Percentiles rank a stretch among this genome's conserved stretches.
These are phyloP conservation scores for Tremellales sp. DNA, from an alignment of 1,284 basidiomycete genomes.

Conservation along the genomic window DNA sequence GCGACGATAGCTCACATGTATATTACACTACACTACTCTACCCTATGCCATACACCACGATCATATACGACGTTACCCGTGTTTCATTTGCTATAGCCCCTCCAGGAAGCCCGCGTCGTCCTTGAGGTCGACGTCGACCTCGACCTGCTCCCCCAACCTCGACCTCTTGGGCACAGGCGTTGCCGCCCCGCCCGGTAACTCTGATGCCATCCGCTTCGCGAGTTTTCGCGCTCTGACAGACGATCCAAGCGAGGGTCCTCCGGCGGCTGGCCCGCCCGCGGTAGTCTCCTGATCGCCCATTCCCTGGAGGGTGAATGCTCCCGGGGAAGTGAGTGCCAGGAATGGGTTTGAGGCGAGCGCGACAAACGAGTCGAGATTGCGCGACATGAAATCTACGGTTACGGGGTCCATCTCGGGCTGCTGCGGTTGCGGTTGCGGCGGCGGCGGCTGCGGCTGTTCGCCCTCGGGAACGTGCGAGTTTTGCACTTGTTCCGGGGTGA, in stretches of 20 bases:
- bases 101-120: constrained; percentile 18
- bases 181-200: constrained; percentile 39
- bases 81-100: constrained; percentile 8
- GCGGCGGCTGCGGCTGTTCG: constrained; percentile 4
- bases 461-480: background rate
- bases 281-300: background rate
- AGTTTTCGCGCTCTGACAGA: constrained; percentile 36
- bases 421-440: background rate
- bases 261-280: background rate
- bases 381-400: constrained; percentile 20
- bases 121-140: constrained; percentile 13
- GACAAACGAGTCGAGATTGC: constrained; percentile 18
- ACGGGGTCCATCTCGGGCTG: constrained; percentile 14
- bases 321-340: constrained; percentile 3
- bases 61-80: too few relatives aligned
- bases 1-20: too few relatives aligned
- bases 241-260: constrained; percentile 22
- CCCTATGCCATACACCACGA: too few relatives aligned
- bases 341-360: constrained; percentile 18
- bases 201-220: constrained; percentile 30
- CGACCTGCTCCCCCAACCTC: constrained; percentile 4
- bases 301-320: background rate
- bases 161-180: constrained; percentile 35
- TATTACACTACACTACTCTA: too few relatives aligned
- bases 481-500: constrained; percentile 27